These are phyloP conservation scores for Capillidium rhysosporum DNA, from an alignment of 371 early-diverging fungal species.

Conservation along the genomic window DNA sequence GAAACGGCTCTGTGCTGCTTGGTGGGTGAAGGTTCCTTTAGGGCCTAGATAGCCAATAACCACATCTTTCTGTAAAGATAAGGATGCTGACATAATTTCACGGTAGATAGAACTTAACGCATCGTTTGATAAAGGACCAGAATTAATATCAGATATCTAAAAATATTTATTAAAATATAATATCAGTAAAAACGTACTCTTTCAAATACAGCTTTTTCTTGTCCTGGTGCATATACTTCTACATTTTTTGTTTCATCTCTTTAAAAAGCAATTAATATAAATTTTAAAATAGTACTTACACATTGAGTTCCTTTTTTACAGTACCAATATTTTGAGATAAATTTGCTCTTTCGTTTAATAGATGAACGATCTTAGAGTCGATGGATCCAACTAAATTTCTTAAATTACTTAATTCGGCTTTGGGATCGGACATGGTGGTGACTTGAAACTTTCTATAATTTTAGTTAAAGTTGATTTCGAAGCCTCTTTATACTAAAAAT, in stretches of 20 bases:
- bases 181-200: conserved; percentile 8
- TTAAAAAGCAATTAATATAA: neutral
- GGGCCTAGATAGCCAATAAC: conserved; percentile 86
- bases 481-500: no score
- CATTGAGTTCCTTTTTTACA: conserved; percentile 23
- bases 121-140: conserved; percentile 56
- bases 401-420: conserved; percentile 7
- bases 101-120: conserved; percentile 66
- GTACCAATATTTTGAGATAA: conserved; percentile 68
- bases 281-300: neutral
- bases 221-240: conserved; percentile 24
- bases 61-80: conserved; percentile 61
- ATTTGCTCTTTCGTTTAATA: conserved; percentile 68
- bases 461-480: no score
- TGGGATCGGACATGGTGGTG: no score
- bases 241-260: neutral
- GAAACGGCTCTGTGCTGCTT: conserved; percentile 59
- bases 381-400: conserved; percentile 55
- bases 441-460: no score
- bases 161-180: neutral
- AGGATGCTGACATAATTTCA: conserved; percentile 83
- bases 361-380: conserved; percentile 47
- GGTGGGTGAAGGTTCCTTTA: conserved; percentile 81
- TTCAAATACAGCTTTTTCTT: conserved; percentile 25
- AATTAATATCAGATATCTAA: conserved; percentile 39